Base-by-base conservation (phyloP, 805 yeast species). In the Barnettozyma salicaria region DNA sequence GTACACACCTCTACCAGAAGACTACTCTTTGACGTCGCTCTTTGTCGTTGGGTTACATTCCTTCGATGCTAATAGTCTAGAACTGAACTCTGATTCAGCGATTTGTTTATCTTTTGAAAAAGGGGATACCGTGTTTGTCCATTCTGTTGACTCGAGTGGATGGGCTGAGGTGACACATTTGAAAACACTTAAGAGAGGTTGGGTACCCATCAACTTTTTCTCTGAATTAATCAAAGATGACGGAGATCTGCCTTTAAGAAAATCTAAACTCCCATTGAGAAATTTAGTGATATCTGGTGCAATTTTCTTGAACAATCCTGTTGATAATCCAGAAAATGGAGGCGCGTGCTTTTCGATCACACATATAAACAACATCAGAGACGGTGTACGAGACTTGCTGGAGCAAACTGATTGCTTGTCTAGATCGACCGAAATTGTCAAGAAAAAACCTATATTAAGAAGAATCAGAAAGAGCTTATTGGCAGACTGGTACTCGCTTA, bases 131-230 rank as follows among this genome's bases (percentile, higher is more conserved):
- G 89, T 86, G 0, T 84, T 82, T 57, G 84, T 84, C 5, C 88
- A 82, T 50, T 73, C 83, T 7, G 74, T 82, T 17, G 92, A 83
- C 55, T 80, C 79, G 37, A 78, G 87, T 16, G 94, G 92, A 0
- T 84, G 94, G 94, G 90, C 89, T 42, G 94, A 84, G 56, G 92
- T 83, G 3, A 83, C 89, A 0, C 52, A 82, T 26, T 59, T 83
- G 7, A 78, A 75, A 39, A 65, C 78, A 11, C 63, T 78, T 35
- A 69, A 70, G 48, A 62, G 87, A 44, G 94, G 94, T 13, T 84
- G 94, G 94, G 85, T 83, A 13, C 94, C 94, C 4, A 78, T 84
- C 70, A 84, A 83, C 53, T 84, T 80, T 59, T 84, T 83, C 50
- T 61, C 78, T 5, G 68, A 64, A 41, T 54, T 63, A 4, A 50